Conservation (phyloP, 2,329 filamentous ascomycete species). For the Microascus cirrosus region DNA sequence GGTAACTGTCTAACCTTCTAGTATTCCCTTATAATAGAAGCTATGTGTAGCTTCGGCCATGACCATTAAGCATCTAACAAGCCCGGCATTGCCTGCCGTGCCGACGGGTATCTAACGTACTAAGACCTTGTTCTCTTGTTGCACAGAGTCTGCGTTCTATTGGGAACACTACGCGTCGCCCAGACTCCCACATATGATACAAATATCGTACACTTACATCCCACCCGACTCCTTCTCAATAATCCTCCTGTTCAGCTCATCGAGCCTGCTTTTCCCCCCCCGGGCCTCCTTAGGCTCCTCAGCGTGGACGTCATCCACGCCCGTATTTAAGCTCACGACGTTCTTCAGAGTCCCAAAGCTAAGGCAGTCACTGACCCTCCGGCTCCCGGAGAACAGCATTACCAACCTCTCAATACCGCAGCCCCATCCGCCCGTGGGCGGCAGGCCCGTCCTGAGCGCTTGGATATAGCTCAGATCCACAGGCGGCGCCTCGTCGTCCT, state of each 20-base stretch:
- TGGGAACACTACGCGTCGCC: neutral
- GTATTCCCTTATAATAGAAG: no score
- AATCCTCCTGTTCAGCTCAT: neutral
- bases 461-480: conserved; percentile 74
- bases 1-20: no score
- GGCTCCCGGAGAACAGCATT: conserved; percentile 76
- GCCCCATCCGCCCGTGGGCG: conserved; percentile 96
- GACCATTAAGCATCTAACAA: no score
- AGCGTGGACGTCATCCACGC: neutral
- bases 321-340: conserved; percentile 32
- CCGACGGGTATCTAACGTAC: no score
- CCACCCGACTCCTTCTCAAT: neutral
- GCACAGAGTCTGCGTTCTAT: neutral
- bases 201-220: neutral
- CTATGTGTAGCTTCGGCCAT: no score
- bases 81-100: no score
- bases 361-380: conserved; percentile 75
- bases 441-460: conserved; percentile 77
- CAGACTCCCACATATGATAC: neutral
- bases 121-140: neutral
- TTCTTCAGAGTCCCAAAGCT: conserved; percentile 78
- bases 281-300: neutral
- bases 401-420: conserved; percentile 83
- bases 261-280: neutral
- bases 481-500: conserved; percentile 30